A percentile compares a stretch with the other conserved stretches of the same genome.
Evolutionary conservation across 2,329 filamentous ascomycete genomes (phyloP).

Genomic region (Hortaea werneckii): DNA sequence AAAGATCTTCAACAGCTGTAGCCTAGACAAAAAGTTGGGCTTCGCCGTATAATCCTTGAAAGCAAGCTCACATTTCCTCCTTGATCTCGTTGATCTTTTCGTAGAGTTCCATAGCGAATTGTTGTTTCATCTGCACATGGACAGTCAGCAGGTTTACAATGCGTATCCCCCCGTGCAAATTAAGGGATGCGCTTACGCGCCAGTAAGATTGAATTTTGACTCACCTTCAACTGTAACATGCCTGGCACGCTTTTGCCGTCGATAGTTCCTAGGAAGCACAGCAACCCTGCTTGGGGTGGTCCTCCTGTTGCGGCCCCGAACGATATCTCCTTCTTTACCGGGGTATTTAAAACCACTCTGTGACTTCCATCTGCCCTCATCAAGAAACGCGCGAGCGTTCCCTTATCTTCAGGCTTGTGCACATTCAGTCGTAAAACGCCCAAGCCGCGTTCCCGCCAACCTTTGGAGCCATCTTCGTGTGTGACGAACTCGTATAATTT

Average conservation of each 20-base stretch:
- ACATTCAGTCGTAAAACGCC: slow-evolving; percentile 81
- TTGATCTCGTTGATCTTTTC: slow-evolving; percentile 33
- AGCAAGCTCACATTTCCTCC: slow-evolving; percentile 23
- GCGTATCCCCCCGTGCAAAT: neutral
- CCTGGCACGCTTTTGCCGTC: slow-evolving; percentile 42
- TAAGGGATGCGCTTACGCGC: neutral
- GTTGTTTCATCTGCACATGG: slow-evolving; percentile 28
- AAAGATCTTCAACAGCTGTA: too few relatives aligned
- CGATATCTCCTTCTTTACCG: slow-evolving; percentile 66
- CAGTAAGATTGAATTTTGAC: slow-evolving; percentile 11
- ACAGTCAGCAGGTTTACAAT: neutral
- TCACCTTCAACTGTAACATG: slow-evolving; percentile 48
- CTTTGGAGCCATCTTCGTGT: slow-evolving; percentile 41
- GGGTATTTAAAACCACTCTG: slow-evolving; percentile 76
- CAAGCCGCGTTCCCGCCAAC: slow-evolving; percentile 83
- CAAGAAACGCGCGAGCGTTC: slow-evolving; percentile 59
- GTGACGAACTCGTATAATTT: slow-evolving; percentile 76
- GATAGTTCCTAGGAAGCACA: slow-evolving; percentile 52
- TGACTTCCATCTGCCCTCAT: slow-evolving; percentile 88
- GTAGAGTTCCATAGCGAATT: slow-evolving; percentile 38
- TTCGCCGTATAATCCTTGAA: too few relatives aligned
- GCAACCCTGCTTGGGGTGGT: slow-evolving; percentile 60
- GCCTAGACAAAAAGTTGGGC: too few relatives aligned
- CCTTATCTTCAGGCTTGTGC: slow-evolving; percentile 42
- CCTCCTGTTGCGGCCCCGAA: slow-evolving; percentile 56